These are phyloP conservation scores for Tulasnella sp. DNA, from an alignment of 768 basidiomycete species.

Conservation along the genomic window DNA sequence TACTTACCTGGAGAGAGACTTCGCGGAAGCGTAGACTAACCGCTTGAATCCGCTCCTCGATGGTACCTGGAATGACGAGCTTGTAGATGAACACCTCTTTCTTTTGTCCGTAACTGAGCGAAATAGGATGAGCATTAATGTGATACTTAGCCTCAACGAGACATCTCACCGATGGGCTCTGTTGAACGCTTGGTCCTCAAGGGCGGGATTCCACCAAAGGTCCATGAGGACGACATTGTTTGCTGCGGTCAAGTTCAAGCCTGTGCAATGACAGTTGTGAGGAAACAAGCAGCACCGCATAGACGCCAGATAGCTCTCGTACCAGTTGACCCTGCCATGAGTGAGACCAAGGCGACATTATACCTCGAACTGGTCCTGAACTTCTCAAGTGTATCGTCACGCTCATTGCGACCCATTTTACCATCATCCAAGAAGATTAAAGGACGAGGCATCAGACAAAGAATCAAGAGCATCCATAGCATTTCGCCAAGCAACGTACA, in stretches of 20 bases:
- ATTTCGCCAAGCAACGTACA: constrained; percentile 58
- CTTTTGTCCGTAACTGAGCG: constrained; percentile 58
- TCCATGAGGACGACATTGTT: constrained; percentile 92
- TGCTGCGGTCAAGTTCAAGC: constrained; percentile 84
- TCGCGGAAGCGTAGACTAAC: constrained; percentile 33
- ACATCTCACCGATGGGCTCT: constrained; percentile 68
- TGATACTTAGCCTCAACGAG: too few species aligned
- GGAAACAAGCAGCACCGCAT: background rate
- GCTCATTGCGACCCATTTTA: constrained; percentile 63
- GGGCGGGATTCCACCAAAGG: constrained; percentile 90
- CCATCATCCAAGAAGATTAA: constrained; percentile 66
- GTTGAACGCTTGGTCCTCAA: constrained; percentile 92
- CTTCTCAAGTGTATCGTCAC: constrained; percentile 61
- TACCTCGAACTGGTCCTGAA: constrained; percentile 52
- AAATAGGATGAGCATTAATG: too few species aligned
- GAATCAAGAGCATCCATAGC: background rate
- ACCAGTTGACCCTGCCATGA: constrained; percentile 95
- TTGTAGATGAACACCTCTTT: constrained; percentile 82
- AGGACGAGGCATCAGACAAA: background rate
- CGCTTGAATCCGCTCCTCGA: constrained; percentile 76
- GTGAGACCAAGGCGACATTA: constrained; percentile 83
- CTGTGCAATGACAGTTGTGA: constrained; percentile 33
- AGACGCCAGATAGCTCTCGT: background rate
- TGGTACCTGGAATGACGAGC: constrained; percentile 74
- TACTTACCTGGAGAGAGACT: too few species aligned